Evolutionary conservation across 2,329 filamentous ascomycete genomes (phyloP), one percentile per base, ranked within the genome.

Genomic region (Talaromyces sp.): DNA sequence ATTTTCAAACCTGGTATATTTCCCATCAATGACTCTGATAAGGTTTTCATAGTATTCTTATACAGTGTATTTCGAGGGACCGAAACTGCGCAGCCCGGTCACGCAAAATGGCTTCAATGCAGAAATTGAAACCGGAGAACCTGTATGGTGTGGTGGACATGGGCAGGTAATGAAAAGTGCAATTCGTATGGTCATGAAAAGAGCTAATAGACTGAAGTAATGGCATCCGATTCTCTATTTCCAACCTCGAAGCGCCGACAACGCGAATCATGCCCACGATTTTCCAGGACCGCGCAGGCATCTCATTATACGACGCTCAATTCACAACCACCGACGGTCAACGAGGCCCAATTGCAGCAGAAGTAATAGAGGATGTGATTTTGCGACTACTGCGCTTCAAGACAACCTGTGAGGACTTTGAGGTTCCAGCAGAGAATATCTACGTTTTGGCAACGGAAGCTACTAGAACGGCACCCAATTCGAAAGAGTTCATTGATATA

Each of bases 221-320:
- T 81, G 93, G 93, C 71, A 94, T 97, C 72, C 91, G 93, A 63
- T 96, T 96, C 82, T 94, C 92, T 52, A 92, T 97, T 72, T 91
- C 92, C 9, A 88, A 92, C 69, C 84, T 96, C n/a, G 85, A 88
- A 3, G 88, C 90, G 24, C 86, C 87, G 3, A 86, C 82, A 45
- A 84, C 90, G 27, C 89, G 93, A 27, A 86, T 93, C 27, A 84
- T 97, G 49, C 88, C 85, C 19, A 93, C 90, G 31, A 72, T 97
- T 64, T 96, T 92, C 78, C 87, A 90, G 71, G 87, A 92, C 71
- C 89, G 93, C 6, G 89, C 88, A 10, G 86, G 84, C 24, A 95
- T 97, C 65, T 97, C 93, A 1, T 85, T 97, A 11, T 96, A 95
- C 78, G 92, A 97, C 73, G 92, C 92, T 0, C 78, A 91, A 81